Evolutionary conservation across 2,329 filamentous ascomycete species (phyloP), one percentile per base, ranked within the genome.

Genomic region (Pseudocercospora vitis): DNA sequence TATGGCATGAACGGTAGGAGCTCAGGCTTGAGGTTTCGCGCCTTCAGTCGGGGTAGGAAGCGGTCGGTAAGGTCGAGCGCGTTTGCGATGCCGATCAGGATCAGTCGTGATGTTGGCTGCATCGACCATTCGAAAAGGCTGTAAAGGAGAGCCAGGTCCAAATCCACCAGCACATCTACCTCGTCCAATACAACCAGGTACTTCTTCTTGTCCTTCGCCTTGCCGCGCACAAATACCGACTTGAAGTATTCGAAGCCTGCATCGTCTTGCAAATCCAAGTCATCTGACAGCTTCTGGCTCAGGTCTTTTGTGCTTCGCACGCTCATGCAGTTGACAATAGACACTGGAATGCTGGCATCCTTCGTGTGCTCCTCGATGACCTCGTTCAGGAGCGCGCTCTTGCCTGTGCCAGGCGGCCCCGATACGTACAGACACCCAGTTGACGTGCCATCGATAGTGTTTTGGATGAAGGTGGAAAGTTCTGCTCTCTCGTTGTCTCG

Each of bases 51-150:
- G 46, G 94, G 94, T 16, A 99, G 80, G 64, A 96, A 96, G 7
- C 94, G 88, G 69, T 97, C 94, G 0, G 94, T 99, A 52, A 99
- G 78, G 69, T 99, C 94, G 50, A 99, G 79, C 3, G 94, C 94
- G 67, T 99, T 99, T 63, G 94, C 94, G 66, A 99, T 96, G 44
- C 94, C 94, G 46, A 99, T 82, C 14, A 99, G 78, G 29, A 94
- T 78, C 4, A 99, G 83, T 16, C 83, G 84, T 0, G 94, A 96
- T 1, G 83, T 82, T 59, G 85, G 85, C 58, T 89, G 83, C 65
- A 99, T 77, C 1, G 94, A 95, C 91, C 92, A 97, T 69, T 96
- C 91, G 63, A 99, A 96, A n/a, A 99, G 78, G 57, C 85, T 88
- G 73, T 97, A 96, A 11, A 99, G 78, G 50, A 94, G 87, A 63